Base-by-base conservation (phyloP, 78 protist species). In the Neovahlkampfia damariscottae region DNA sequence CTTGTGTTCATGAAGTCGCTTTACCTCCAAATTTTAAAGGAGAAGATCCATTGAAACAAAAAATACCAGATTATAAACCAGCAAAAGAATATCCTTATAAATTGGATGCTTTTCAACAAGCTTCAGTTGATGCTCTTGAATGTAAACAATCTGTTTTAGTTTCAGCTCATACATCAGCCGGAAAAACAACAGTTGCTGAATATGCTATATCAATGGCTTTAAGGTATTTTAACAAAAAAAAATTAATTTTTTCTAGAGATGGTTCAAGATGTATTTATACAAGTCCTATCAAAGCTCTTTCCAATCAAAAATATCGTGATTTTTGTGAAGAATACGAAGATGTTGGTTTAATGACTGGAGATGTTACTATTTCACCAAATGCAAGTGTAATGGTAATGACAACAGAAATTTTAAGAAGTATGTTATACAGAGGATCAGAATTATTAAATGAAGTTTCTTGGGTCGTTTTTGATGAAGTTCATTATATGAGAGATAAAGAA, bases 161-260 rank as follows among this genome's bases (percentile, higher is more conserved):
- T 5, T 41, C 97, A 0, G 99, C 99, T 2, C 99, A 97, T 71
- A 97, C 99, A 2, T 91, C 96, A 5, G 98, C 99, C 0, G 99
- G 99, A 3, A 97, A 97, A 71, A 97, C 99, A 0, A 97, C 93
- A 8, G 91, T 93, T 19, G 99, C 98, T 0, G 92, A 94, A 74
- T 78, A 80, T 39, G 95, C 94, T 0, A 91, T 91, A 67, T 93
- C 95, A 0, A 77, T 40, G 9, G 75, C 92, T 40, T 80, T 91
- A 34, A n/a, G n/a, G n/a, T n/a, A n/a, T n/a, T n/a, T n/a, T n/a
- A n/a, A n/a, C n/a, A n/a, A n/a, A n/a, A n/a, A n/a, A n/a, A n/a
- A n/a, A n/a, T n/a, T n/a, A n/a, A n/a, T n/a, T n/a, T n/a, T n/a
- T n/a, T n/a, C n/a, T n/a, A 41, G 82, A 3, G 88, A 69, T 2